These are phyloP conservation scores for Vaccinium macrocarpon DNA, from an alignment of 148 eudicot genomes.

Conservation along the genomic window DNA sequence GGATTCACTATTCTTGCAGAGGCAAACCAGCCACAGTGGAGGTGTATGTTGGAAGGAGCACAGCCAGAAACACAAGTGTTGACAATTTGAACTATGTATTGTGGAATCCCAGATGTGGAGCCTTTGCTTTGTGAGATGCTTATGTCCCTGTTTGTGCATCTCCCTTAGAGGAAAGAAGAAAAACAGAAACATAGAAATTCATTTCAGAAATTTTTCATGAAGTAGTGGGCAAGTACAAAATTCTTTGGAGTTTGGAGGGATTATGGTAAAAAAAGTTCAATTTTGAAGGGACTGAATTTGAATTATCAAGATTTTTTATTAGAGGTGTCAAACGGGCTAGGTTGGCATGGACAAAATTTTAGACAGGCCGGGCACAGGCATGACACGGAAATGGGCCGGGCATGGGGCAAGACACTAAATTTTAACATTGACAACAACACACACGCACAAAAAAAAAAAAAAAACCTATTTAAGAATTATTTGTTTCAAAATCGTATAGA, in stretches of 20 bases:
- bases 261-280: too few species aligned
- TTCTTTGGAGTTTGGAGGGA: background rate
- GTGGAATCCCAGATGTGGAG: slow-evolving; percentile 19
- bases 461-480: too few species aligned
- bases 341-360: too few species aligned
- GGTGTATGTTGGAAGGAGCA: slow-evolving; percentile 39
- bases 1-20: slow-evolving; percentile 45
- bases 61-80: slow-evolving; percentile 41
- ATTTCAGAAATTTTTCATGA: background rate
- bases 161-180: background rate
- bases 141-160: slow-evolving; percentile 21
- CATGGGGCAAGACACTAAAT: too few species aligned
- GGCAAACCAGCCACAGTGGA: slow-evolving; percentile 51
- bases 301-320: too few species aligned
- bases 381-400: too few species aligned
- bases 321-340: too few species aligned
- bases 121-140: slow-evolving; percentile 21
- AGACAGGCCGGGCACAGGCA: too few species aligned
- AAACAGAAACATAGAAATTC: background rate
- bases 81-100: slow-evolving; percentile 30
- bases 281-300: too few species aligned
- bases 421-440: too few species aligned
- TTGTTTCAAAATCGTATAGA: too few species aligned
- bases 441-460: too few species aligned
- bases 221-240: background rate